Evolutionary conservation across 2,329 filamentous ascomycete species (phyloP).

Genomic region (Onygena corvina): DNA sequence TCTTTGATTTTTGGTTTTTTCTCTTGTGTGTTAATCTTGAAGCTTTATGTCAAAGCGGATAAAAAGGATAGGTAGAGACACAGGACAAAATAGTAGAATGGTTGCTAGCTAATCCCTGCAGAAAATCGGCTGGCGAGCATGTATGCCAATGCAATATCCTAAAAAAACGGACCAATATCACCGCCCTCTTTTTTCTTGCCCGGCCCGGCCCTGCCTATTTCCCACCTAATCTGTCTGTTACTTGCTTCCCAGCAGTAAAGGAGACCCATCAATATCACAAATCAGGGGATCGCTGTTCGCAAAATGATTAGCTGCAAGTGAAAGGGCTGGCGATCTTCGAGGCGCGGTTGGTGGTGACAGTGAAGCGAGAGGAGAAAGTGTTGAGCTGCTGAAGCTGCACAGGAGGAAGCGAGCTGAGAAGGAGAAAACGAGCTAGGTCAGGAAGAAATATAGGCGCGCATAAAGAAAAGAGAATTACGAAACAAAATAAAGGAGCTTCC

Average conservation of each 20-base stretch:
- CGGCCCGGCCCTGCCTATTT: not conserved
- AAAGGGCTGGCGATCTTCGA: not conserved
- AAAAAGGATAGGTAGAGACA: slow-evolving; percentile 13
- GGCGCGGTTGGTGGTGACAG: no score
- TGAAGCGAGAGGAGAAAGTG: no score
- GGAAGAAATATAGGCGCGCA: no score
- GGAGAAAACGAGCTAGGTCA: no score
- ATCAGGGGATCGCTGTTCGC: not conserved
- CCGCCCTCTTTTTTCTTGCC: not conserved
- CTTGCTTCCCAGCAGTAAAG: slow-evolving; percentile 6
- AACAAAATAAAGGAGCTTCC: no score
- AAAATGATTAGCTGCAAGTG: not conserved
- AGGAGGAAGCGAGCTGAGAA: no score
- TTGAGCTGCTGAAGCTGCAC: no score
- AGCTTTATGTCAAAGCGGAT: slow-evolving; percentile 2
- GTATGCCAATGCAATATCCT: slow-evolving; percentile 24
- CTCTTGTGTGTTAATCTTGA: not conserved
- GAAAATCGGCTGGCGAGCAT: slow-evolving; percentile 27
- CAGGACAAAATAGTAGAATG: slow-evolving; percentile 25
- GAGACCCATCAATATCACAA: not conserved
- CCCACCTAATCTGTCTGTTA: not conserved
- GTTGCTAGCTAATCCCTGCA: slow-evolving; percentile 36
- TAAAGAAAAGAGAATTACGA: no score
- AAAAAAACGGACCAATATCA: slow-evolving; percentile 16
- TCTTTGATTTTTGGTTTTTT: slow-evolving; percentile 10